Evolutionary conservation across 257 asterid genomes (phyloP).

Genomic region (Thymus mandschuricus): DNA sequence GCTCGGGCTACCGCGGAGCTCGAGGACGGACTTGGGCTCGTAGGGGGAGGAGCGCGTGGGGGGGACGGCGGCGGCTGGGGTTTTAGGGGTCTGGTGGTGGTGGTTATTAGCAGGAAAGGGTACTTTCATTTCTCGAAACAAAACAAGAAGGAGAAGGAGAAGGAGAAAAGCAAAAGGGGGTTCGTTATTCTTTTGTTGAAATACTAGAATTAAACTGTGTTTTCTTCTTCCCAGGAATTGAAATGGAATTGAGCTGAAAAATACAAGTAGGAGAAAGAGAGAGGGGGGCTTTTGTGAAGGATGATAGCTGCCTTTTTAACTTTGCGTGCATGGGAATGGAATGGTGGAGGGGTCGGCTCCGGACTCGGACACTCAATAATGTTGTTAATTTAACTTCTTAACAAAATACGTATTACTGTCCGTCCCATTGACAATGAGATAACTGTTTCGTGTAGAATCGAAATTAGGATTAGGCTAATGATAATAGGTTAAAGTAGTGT

Average conservation of each 20-base stretch:
- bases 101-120: slow-evolving; percentile 61
- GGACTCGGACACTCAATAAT: neutral
- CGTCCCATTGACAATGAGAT: too few species aligned
- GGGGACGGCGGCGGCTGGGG: slow-evolving; percentile 19
- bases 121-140: slow-evolving; percentile 73
- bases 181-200: neutral
- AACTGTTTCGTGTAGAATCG: too few species aligned
- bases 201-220: too few species aligned
- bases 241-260: too few species aligned
- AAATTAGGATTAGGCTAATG: too few species aligned
- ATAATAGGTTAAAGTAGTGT: too few species aligned
- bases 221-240: too few species aligned
- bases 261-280: too few species aligned
- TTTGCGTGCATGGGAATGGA: slow-evolving; percentile 50
- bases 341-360: slow-evolving; percentile 6
- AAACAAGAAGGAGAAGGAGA: neutral
- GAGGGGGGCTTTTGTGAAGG: slow-evolving; percentile 42
- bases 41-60: slow-evolving; percentile 34
- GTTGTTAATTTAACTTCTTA: too few species aligned
- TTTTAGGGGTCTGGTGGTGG: slow-evolving; percentile 35
- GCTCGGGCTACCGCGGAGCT: slow-evolving; percentile 72
- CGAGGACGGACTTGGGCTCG: slow-evolving; percentile 90
- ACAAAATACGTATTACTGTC: too few species aligned
- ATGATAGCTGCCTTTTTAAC: slow-evolving; percentile 56
- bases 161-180: neutral